Percentiles rank a stretch among this genome's conserved stretches.
phyloP scores from a whole-genome alignment of 148 eudicot genomes.

The Vaccinium corymbosum region DNA sequence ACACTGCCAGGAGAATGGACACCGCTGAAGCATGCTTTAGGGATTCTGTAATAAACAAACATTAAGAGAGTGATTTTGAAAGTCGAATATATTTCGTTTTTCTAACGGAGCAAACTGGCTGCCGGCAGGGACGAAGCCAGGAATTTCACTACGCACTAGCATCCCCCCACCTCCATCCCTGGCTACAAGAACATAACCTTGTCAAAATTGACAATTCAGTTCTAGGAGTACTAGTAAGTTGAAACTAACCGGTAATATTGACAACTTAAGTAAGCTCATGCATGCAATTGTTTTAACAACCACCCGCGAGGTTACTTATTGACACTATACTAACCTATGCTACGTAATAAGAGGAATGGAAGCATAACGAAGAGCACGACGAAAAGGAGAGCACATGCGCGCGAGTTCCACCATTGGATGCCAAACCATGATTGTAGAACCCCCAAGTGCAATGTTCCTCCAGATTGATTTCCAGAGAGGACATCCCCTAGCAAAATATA shows the following conservation, averaged over 20 bases:
- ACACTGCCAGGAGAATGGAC: constrained; percentile 73
- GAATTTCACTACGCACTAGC: too few relatives aligned
- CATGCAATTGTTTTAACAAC: background rate
- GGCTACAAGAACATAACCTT: background rate
- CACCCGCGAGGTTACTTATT: background rate
- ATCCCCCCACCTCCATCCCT: background rate
- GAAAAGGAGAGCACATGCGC: constrained; percentile 61
- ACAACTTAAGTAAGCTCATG: background rate
- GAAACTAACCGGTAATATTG: background rate
- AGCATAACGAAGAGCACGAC: constrained; percentile 56
- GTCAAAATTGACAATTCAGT: background rate
- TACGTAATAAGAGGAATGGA: constrained; percentile 71
- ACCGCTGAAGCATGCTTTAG: constrained; percentile 78
- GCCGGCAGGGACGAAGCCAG: too few relatives aligned
- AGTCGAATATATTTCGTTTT: background rate
- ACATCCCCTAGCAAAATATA: constrained; percentile 62
- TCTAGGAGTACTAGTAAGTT: background rate
- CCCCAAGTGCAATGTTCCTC: constrained; percentile 69
- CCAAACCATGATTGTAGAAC: constrained; percentile 96
- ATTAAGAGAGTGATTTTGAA: constrained; percentile 16
- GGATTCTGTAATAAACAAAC: constrained; percentile 54
- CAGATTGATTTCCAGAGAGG: constrained; percentile 76
- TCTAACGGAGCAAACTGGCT: background rate
- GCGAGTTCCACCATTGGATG: constrained; percentile 93
- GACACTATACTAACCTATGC: constrained; percentile 57